These are phyloP conservation scores for Metschnikowia rubicola DNA, from an alignment of 805 yeast species.

Conservation along the genomic window DNA sequence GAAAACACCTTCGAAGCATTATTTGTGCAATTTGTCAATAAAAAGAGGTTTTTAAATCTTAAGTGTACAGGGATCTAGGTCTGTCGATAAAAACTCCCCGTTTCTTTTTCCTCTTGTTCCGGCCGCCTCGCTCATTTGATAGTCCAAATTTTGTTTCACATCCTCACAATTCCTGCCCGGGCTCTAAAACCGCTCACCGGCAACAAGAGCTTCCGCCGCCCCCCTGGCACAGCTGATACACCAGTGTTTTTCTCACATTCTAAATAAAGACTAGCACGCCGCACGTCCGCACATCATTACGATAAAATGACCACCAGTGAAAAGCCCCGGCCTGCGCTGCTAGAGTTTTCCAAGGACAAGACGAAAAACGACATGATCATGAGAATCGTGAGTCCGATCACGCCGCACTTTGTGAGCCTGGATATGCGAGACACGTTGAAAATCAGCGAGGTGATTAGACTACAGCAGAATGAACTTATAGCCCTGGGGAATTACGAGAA, in stretches of 20 bases:
- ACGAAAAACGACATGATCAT: slow-evolving; percentile 13
- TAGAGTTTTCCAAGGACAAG: slow-evolving; percentile 11
- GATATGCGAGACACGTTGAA: slow-evolving; percentile 17
- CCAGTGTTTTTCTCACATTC: not conserved
- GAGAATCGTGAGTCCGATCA: slow-evolving; percentile 16
- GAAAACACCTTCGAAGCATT: not conserved
- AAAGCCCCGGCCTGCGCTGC: slow-evolving; percentile 14
- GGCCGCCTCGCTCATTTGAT: slow-evolving; percentile 5
- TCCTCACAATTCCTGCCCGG: slow-evolving; percentile 5
- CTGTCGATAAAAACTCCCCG: not conserved
- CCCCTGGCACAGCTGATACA: not conserved
- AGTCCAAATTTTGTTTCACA: slow-evolving; percentile 6
- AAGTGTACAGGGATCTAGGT: not conserved
- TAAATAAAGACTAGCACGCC: slow-evolving; percentile 1
- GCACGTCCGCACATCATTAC: not conserved
- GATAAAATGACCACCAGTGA: slow-evolving; percentile 10
- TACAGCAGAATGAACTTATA: slow-evolving; percentile 17
- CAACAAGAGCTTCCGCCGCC: not conserved
- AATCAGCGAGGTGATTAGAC: slow-evolving; percentile 16
- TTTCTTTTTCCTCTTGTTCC: slow-evolving; percentile 1
- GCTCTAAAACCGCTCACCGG: slow-evolving; percentile 1
- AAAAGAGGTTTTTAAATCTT: not conserved
- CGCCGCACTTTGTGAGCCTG: slow-evolving; percentile 13
- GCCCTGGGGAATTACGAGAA: slow-evolving; percentile 10
- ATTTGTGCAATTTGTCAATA: not conserved